phyloP scores from a whole-genome alignment of 1,284 basidiomycete species.

The Ustilago hordei region DNA sequence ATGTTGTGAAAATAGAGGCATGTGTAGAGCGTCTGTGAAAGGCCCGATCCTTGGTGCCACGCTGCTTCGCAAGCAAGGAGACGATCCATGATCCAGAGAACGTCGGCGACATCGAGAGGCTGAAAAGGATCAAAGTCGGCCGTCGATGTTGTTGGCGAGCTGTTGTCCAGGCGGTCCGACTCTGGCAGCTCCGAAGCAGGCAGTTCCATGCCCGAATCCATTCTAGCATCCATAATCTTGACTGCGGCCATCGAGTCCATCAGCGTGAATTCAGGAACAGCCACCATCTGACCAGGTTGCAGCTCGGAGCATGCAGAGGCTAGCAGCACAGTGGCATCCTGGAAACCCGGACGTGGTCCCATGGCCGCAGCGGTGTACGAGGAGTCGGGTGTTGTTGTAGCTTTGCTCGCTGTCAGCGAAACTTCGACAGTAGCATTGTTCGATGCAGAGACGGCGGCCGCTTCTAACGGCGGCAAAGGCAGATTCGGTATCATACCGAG shows the following conservation, averaged over 20 bases:
- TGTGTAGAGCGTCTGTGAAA: slow-evolving; percentile 87
- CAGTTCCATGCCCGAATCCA: slow-evolving; percentile 82
- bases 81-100: slow-evolving; percentile 88
- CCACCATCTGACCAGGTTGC: slow-evolving; percentile 75
- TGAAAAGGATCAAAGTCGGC: slow-evolving; percentile 76
- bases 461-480: background rate
- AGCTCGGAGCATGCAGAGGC: slow-evolving; percentile 51
- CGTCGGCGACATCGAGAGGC: slow-evolving; percentile 78
- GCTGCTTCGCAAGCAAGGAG: slow-evolving; percentile 84
- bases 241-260: slow-evolving; percentile 90
- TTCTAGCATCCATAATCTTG: slow-evolving; percentile 87
- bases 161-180: slow-evolving; percentile 71
- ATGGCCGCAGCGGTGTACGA: background rate
- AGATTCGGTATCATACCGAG: background rate
- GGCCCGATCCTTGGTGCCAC: slow-evolving; percentile 85
- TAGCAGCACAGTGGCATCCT: slow-evolving; percentile 39
- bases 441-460: background rate
- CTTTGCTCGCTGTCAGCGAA: background rate
- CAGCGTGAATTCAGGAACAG: slow-evolving; percentile 79
- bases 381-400: background rate
- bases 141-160: slow-evolving; percentile 26
- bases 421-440: background rate
- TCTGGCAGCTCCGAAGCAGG: slow-evolving; percentile 49
- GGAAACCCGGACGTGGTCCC: slow-evolving; percentile 14
- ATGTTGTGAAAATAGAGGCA: slow-evolving; percentile 81